A percentile compares a stretch with the other conserved stretches of the same genome.
phyloP scores from a whole-genome alignment of 2,329 filamentous ascomycete genomes.

The Diplodia seriata region DNA sequence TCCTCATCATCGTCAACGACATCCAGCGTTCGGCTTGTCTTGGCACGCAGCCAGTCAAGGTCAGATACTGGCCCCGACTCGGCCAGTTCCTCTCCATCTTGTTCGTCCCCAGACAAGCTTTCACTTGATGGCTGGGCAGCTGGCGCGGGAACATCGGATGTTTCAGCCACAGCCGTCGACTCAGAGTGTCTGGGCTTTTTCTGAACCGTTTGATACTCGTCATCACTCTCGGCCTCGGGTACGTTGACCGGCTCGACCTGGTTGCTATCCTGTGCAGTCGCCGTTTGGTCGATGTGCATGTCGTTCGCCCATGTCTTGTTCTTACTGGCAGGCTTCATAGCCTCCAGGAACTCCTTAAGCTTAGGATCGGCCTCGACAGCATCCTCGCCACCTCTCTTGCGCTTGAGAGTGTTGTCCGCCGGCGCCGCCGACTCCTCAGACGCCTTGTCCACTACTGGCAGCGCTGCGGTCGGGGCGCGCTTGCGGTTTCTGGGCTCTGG shows the following conservation, averaged over 20 bases:
- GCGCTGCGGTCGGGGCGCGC: slow-evolving; percentile 21
- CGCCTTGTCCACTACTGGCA: not conserved
- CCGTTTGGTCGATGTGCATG: slow-evolving; percentile 37
- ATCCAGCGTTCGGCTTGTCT: slow-evolving; percentile 85
- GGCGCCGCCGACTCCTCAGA: slow-evolving; percentile 36
- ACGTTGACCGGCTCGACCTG: slow-evolving; percentile 39
- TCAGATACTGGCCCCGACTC: slow-evolving; percentile 65
- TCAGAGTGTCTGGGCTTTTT: slow-evolving; percentile 52
- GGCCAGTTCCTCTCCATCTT: slow-evolving; percentile 35
- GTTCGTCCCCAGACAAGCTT: not conserved
- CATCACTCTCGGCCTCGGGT: slow-evolving; percentile 67
- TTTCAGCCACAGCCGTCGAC: slow-evolving; percentile 18
- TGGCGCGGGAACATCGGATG: slow-evolving; percentile 10
- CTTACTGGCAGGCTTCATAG: slow-evolving; percentile 75
- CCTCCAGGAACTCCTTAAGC: slow-evolving; percentile 82
- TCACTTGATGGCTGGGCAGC: slow-evolving; percentile 9
- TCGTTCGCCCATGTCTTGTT: slow-evolving; percentile 68
- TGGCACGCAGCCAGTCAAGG: slow-evolving; percentile 88
- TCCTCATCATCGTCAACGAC: slow-evolving; percentile 76
- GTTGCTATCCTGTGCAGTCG: slow-evolving; percentile 35
- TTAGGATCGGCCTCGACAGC: slow-evolving; percentile 71
- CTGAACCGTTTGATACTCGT: slow-evolving; percentile 73
- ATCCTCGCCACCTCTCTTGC: slow-evolving; percentile 67
- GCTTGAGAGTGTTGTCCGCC: slow-evolving; percentile 61
- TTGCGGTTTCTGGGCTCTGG: slow-evolving; percentile 26